Conservation (phyloP, 176 grass and related monocot species). For the Hordeum marinum region DNA sequence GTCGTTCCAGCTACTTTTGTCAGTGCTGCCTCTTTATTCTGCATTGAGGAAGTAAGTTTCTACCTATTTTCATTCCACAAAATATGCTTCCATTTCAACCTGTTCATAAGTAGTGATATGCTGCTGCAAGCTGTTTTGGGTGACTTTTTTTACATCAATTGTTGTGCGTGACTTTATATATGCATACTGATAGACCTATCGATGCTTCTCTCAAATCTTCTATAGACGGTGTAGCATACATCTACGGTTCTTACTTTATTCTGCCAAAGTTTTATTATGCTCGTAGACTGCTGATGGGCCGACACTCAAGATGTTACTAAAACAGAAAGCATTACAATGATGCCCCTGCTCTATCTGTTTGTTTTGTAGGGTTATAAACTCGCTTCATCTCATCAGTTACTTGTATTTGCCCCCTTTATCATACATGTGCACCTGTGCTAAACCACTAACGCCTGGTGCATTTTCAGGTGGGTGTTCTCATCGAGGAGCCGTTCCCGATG, state of each 20-base stretch:
- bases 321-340: not conserved
- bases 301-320: not conserved
- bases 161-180: too few relatives aligned
- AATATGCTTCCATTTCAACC: not conserved
- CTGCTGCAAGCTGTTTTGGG: not conserved
- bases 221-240: not conserved
- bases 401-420: not conserved
- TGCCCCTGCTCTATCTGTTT: not conserved
- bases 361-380: not conserved
- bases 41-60: constrained; percentile 93
- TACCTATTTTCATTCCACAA: not conserved
- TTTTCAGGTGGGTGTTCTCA: constrained; percentile 93
- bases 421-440: too few relatives aligned
- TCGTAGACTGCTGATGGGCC: not conserved
- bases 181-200: not conserved
- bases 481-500: constrained; percentile 94
- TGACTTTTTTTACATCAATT: too few relatives aligned
- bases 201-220: not conserved
- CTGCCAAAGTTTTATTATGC: not conserved
- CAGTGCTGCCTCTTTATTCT: constrained; percentile 90
- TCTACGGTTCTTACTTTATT: not conserved
- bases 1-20: constrained; percentile 93
- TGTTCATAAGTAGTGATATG: not conserved
- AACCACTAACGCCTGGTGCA: not conserved
- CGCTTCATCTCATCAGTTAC: not conserved